Evolutionary conservation across 2,329 filamentous ascomycete species (phyloP).

Genomic region (Aspergillus udagawae): DNA sequence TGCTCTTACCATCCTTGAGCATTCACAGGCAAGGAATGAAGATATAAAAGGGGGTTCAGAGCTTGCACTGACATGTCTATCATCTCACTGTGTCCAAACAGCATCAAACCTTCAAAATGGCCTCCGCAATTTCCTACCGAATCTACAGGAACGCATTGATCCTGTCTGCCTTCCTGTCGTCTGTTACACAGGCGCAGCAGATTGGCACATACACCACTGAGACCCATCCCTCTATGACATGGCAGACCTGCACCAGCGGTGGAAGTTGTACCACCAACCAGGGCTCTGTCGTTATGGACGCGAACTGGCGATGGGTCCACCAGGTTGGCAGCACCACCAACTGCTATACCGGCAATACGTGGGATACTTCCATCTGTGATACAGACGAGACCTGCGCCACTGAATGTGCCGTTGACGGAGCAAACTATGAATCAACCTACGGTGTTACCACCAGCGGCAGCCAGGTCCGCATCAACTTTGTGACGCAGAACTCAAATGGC

Average conservation of each 20-base stretch:
- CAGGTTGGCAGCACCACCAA: conserved; percentile 48
- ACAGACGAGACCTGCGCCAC: conserved; percentile 48
- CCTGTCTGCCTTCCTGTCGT: conserved; percentile 8
- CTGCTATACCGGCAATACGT: conserved; percentile 55
- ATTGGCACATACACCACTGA: conserved; percentile 19
- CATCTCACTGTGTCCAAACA: too few relatives aligned
- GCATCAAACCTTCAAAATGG: conserved; percentile 3
- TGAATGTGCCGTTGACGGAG: conserved; percentile 56
- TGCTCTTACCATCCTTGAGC: too few relatives aligned
- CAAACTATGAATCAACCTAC: conserved; percentile 51
- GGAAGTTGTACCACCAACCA: conserved; percentile 49
- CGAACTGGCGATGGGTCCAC: conserved; percentile 59
- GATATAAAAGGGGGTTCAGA: too few relatives aligned
- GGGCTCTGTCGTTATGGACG: conserved; percentile 50
- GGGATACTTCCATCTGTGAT: conserved; percentile 48
- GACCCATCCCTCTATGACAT: conserved; percentile 48
- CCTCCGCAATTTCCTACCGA: conserved; percentile 2
- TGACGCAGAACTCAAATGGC: conserved; percentile 31
- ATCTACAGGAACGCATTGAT: conserved; percentile 15
- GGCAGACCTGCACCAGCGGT: conserved; percentile 48
- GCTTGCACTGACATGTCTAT: too few relatives aligned
- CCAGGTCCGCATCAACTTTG: conserved; percentile 47
- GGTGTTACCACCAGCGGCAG: conserved; percentile 50
- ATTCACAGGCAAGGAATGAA: too few relatives aligned
- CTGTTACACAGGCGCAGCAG: conserved; percentile 17